Conservation (phyloP, 768 basidiomycete species). For the Scleroderma bovista region DNA sequence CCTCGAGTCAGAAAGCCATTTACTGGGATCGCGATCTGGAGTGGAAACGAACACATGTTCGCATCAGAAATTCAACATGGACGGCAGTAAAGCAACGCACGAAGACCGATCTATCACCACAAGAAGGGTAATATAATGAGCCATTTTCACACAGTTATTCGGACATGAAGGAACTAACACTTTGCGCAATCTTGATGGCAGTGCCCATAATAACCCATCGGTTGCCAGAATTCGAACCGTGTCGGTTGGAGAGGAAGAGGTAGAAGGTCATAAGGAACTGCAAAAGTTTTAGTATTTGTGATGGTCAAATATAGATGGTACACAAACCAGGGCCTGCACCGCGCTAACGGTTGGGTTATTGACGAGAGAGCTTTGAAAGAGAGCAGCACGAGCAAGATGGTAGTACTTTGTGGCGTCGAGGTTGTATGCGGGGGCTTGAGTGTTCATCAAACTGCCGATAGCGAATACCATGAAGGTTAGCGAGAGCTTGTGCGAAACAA, state of each 20-base stretch:
- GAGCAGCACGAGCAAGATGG: slow-evolving; percentile 57
- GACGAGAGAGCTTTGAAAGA: slow-evolving; percentile 60
- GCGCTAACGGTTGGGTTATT: slow-evolving; percentile 65
- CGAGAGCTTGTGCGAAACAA: slow-evolving; percentile 55
- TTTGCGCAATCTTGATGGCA: slow-evolving; percentile 65
- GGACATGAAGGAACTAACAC: slow-evolving; percentile 40
- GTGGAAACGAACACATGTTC: not conserved
- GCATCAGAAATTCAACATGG: slow-evolving; percentile 3
- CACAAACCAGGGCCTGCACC: slow-evolving; percentile 59
- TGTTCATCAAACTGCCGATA: slow-evolving; percentile 60
- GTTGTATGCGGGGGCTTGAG: slow-evolving; percentile 49
- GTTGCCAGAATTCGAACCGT: slow-evolving; percentile 58
- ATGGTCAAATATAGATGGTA: not conserved
- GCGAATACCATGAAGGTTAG: slow-evolving; percentile 64
- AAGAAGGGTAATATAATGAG: not conserved
- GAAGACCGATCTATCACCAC: slow-evolving; percentile 57
- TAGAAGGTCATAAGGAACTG: slow-evolving; percentile 70
- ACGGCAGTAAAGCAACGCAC: slow-evolving; percentile 34
- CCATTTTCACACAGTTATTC: not conserved
- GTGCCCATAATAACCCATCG: slow-evolving; percentile 68
- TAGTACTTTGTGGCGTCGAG: slow-evolving; percentile 69
- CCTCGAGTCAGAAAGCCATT: slow-evolving; percentile 50
- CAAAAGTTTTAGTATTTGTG: slow-evolving; percentile 25
- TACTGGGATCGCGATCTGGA: slow-evolving; percentile 65
- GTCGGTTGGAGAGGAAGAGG: slow-evolving; percentile 62